Evolutionary conservation across 2,329 filamentous ascomycete genomes (phyloP), one percentile per base, ranked within the genome.

Genomic region (Fusarium duplospermum): DNA sequence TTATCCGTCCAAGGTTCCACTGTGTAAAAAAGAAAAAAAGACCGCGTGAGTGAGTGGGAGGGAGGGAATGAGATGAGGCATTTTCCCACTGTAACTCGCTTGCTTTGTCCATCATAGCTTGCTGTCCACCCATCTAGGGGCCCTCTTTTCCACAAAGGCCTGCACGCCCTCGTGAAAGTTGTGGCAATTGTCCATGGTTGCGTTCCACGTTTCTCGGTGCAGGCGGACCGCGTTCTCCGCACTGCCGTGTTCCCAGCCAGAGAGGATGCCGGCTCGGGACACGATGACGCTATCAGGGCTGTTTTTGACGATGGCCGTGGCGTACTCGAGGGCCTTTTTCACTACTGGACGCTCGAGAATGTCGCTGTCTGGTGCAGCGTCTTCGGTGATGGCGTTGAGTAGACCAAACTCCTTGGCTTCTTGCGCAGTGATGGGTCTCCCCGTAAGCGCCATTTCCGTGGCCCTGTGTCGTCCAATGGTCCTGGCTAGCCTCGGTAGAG

Each of bases 261-360:
- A 80, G 81, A 91, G 90, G 60, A 95, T 79, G 0, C 92, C 93
- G 77, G 92, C 91, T 9, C 92, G 86, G 67, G 86, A 91, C 18
- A 93, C 91, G 74, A 94, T 89, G 31, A 94, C 89, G 40, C 91
- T 87, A 80, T 95, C 93, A 1, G 93, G 93, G 73, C 91, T 93
- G 80, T 92, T 91, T 66, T 77, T 87, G n/a, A 87, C 88, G 73
- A 94, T 89, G 77, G 84, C 81, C 59, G 80, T 80, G 11, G 93
- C 93, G 73, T 91, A 84, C 72, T 84, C 83, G 33, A 94, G 76
- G 9, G 92, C 91, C 71, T 84, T 86, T 9, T 81, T 82, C 10
- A 92, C 83, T 29, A 91, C 86, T 11, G 83, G 82, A 1, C 75
- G 67, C 18, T 79, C 67, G 0, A 79, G 69, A 42, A 79, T 69